Evolutionary conservation across 345 rosid species (phyloP).

Genomic region (Gynandropsis gynandra): DNA sequence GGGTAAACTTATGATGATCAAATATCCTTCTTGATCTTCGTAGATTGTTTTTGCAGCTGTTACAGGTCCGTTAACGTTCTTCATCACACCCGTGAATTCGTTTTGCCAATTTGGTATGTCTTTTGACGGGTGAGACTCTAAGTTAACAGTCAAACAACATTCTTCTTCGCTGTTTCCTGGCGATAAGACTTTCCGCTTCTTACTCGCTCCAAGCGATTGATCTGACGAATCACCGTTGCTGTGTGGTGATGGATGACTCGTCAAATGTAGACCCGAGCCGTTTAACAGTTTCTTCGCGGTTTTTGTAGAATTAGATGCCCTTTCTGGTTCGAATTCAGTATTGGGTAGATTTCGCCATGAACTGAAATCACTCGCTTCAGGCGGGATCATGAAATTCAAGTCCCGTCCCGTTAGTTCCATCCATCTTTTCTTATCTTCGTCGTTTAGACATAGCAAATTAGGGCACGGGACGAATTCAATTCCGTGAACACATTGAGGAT

Average conservation of each 20-base stretch:
- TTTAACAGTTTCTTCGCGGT: slow-evolving; percentile 65
- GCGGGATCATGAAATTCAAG: slow-evolving; percentile 62
- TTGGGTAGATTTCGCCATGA: slow-evolving; percentile 94
- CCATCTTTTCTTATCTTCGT: slow-evolving; percentile 92
- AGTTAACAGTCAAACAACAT: slow-evolving; percentile 42
- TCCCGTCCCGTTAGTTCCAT: slow-evolving; percentile 87
- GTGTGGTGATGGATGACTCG: slow-evolving; percentile 56
- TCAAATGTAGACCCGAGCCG: slow-evolving; percentile 75
- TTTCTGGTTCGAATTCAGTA: slow-evolving; percentile 84
- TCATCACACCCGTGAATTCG: slow-evolving; percentile 81
- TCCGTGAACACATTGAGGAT: slow-evolving; percentile 95
- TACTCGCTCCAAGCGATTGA: slow-evolving; percentile 47
- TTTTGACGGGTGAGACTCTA: slow-evolving; percentile 47
- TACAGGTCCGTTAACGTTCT: slow-evolving; percentile 70
- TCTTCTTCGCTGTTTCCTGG: slow-evolving; percentile 61
- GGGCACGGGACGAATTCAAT: slow-evolving; percentile 85
- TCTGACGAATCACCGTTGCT: slow-evolving; percentile 64
- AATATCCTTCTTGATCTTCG: slow-evolving; percentile 70
- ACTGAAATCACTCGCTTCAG: slow-evolving; percentile 84
- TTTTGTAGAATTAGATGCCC: slow-evolving; percentile 47
- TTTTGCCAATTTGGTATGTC: slow-evolving; percentile 53
- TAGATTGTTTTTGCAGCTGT: slow-evolving; percentile 92
- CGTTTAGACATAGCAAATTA: slow-evolving; percentile 56
- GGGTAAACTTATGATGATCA: slow-evolving; percentile 78
- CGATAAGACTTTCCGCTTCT: slow-evolving; percentile 69